These are phyloP conservation scores for Cytospora chrysosperma DNA, from an alignment of 2,329 filamentous ascomycete species.

Conservation along the genomic window DNA sequence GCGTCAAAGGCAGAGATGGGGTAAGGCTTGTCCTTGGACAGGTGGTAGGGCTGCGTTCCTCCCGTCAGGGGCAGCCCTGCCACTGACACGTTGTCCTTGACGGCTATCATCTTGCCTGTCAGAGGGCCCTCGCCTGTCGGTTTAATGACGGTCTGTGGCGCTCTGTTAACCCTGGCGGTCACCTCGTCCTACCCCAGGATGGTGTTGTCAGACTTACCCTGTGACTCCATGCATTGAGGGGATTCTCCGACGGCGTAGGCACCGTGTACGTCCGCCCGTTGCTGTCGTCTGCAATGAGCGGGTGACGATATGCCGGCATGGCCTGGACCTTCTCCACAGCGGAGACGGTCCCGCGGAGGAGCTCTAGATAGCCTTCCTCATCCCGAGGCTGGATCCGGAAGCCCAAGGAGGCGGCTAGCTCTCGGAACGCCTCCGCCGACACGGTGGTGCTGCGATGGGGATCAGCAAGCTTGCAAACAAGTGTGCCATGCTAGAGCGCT, in stretches of 20 bases:
- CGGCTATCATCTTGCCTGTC: constrained; percentile 23
- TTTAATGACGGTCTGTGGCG: constrained; percentile 12
- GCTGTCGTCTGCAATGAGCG: background rate
- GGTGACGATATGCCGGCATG: constrained; percentile 15
- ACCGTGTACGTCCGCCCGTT: constrained; percentile 8
- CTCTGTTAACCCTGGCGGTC: background rate
- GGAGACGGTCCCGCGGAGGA: constrained; percentile 13
- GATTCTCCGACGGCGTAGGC: constrained; percentile 11
- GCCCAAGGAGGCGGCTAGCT: constrained; percentile 8
- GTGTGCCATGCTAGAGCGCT: background rate
- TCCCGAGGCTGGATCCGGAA: constrained; percentile 16
- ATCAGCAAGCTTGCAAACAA: background rate
- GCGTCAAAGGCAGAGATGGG: constrained; percentile 25
- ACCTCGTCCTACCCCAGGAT: background rate
- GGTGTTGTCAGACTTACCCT: constrained; percentile 4
- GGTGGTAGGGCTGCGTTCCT: constrained; percentile 23
- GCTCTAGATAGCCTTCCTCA: constrained; percentile 17
- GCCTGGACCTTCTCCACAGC: constrained; percentile 17
- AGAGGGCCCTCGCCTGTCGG: constrained; percentile 16
- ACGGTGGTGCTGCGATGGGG: background rate
- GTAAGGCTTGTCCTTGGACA: constrained; percentile 21
- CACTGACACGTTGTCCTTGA: constrained; percentile 28
- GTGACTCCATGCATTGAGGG: constrained; percentile 21
- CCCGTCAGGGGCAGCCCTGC: constrained; percentile 26
- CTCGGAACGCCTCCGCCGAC: constrained; percentile 3